Conservation (phyloP, 2,329 filamentous ascomycete species). For the Huntiella savannae region DNA sequence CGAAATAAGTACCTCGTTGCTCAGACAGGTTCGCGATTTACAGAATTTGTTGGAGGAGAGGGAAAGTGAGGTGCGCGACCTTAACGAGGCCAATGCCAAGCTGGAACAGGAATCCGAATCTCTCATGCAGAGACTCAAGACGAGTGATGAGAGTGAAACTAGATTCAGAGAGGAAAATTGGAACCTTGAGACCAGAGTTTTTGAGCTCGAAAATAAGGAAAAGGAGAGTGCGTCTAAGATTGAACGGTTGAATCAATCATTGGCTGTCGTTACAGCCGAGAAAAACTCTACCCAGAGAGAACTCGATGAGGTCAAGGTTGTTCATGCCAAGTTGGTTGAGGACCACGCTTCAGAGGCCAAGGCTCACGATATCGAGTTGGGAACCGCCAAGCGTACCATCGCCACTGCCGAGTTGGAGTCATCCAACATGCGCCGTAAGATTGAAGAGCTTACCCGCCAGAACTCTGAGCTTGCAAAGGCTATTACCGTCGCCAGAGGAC, state of each 20-base stretch:
- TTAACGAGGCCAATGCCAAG: slow-evolving; percentile 45
- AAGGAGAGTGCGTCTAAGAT: slow-evolving; percentile 68
- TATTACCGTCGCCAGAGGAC: slow-evolving; percentile 53
- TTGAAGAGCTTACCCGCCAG: slow-evolving; percentile 73
- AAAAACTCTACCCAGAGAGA: slow-evolving; percentile 67
- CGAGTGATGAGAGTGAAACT: slow-evolving; percentile 81
- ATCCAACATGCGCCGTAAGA: slow-evolving; percentile 57
- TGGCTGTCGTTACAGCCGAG: slow-evolving; percentile 52
- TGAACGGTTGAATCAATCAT: slow-evolving; percentile 54
- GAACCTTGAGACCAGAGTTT: slow-evolving; percentile 83
- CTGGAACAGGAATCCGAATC: slow-evolving; percentile 69
- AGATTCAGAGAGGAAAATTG: slow-evolving; percentile 98
- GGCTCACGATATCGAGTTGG: slow-evolving; percentile 75
- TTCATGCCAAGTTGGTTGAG: slow-evolving; percentile 59
- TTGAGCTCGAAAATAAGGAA: slow-evolving; percentile 56
- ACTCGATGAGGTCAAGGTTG: slow-evolving; percentile 71
- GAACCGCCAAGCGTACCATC: slow-evolving; percentile 63
- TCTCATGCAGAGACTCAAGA: slow-evolving; percentile 60
- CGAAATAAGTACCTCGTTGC: slow-evolving; percentile 85
- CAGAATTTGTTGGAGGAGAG: slow-evolving; percentile 72
- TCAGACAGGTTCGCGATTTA: slow-evolving; percentile 82
- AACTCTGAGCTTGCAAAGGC: slow-evolving; percentile 82
- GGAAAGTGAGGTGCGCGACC: slow-evolving; percentile 62
- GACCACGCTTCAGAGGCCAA: slow-evolving; percentile 62
- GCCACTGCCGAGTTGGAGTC: slow-evolving; percentile 63